These are phyloP conservation scores for Arabidopsis suecica DNA, from an alignment of 345 rosid genomes.

Conservation along the genomic window DNA sequence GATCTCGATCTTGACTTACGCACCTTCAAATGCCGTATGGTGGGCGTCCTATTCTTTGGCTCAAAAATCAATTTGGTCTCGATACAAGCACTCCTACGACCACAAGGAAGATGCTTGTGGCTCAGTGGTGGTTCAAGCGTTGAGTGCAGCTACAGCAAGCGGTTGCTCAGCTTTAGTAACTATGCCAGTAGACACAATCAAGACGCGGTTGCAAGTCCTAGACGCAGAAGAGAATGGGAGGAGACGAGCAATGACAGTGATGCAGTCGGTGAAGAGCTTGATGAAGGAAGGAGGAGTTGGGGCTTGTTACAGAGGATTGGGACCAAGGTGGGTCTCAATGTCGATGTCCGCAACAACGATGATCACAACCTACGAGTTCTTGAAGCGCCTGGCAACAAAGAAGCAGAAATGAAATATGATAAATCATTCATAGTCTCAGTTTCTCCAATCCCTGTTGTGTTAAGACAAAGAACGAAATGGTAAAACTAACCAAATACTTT, in stretches of 20 bases:
- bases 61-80: slow-evolving; percentile 65
- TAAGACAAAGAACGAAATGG: slow-evolving; percentile 1
- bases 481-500: slow-evolving; percentile 24
- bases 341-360: slow-evolving; percentile 86
- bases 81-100: slow-evolving; percentile 48
- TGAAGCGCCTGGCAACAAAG: slow-evolving; percentile 80
- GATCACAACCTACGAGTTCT: slow-evolving; percentile 87
- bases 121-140: slow-evolving; percentile 65
- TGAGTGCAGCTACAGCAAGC: slow-evolving; percentile 84
- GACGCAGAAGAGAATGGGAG: slow-evolving; percentile 73
- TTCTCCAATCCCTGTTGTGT: neutral
- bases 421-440: slow-evolving; percentile 10
- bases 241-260: slow-evolving; percentile 62
- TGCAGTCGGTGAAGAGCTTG: slow-evolving; percentile 64
- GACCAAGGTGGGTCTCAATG: slow-evolving; percentile 96
- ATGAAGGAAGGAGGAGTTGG: slow-evolving; percentile 75
- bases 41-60: slow-evolving; percentile 86
- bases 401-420: slow-evolving; percentile 38
- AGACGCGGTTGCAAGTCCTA: slow-evolving; percentile 84
- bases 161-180: slow-evolving; percentile 79
- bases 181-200: slow-evolving; percentile 87
- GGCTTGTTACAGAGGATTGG: slow-evolving; percentile 87
- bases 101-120: slow-evolving; percentile 43
- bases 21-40: slow-evolving; percentile 89
- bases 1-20: slow-evolving; percentile 80